Base-by-base conservation (phyloP, 2,329 filamentous ascomycete species). In the Aspergillus sp. region DNA sequence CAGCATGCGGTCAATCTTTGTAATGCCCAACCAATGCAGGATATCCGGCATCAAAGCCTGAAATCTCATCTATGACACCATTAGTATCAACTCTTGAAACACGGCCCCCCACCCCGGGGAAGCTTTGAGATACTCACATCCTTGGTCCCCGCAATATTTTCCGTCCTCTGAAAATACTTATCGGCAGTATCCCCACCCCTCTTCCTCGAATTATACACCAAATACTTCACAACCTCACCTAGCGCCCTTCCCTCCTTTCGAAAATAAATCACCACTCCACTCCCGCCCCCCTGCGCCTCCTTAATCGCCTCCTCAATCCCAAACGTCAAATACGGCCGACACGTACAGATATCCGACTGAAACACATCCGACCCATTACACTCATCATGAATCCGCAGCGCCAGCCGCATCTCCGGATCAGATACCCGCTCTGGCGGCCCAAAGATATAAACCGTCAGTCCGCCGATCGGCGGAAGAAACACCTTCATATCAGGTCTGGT, bases 311-410 rank as follows among this genome's bases (percentile, higher is more conserved):
- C 95, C 72, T 96, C 93, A 63, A 99, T 96, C 62, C 95, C 95
- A 74, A 96, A 98, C 72, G 96, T 96, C 60, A 98, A 86, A 75
- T 98, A 98, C 15, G 95, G 95, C 36, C 79, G 74, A 60, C 94
- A 98, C 11, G 95, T 98, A 80, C 95, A 98, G 71, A 98, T 99
- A 75, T 99, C 95, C 23, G 92, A 96, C 62, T 94, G 92, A 75
- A 98, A 99, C 47, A 98, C 95, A 78, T 99, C 95, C 74, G 91
- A 96, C 59, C 95, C 95, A 73, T 98, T 98, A 79, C 95, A 98
- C 81, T 90, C 88, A 70, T 90, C 88, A 73, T 91, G 95, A 50
- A 98, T 88, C 67, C 95, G 88, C 61, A 98, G 82, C 15, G 95
- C 92, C 42, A 98, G 82, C 62, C 85, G 87, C 59, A 88, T 88